Evolutionary conservation across 345 rosid species (phyloP).

Genomic region (Populus ilicifolia): DNA sequence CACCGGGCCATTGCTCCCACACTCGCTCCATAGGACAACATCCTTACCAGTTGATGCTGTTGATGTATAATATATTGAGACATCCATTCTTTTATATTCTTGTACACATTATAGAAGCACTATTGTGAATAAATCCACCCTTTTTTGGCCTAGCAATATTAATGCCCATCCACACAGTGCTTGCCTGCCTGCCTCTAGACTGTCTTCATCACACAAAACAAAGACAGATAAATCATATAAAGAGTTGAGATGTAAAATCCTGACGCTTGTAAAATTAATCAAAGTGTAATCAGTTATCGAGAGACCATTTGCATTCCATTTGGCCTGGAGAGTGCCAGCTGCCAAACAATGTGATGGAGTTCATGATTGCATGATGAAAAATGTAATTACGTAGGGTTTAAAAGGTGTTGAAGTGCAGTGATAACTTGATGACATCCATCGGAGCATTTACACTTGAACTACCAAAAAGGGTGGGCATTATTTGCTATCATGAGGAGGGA

Average conservation of each 20-base stretch:
- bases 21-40: slow-evolving; percentile 53
- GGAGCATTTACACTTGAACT: not conserved
- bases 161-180: slow-evolving; percentile 2
- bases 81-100: slow-evolving; percentile 33
- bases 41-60: slow-evolving; percentile 74
- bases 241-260: not conserved
- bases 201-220: not conserved
- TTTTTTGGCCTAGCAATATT: not conserved
- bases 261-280: not conserved
- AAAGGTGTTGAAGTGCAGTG: not conserved
- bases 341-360: not conserved
- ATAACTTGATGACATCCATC: not conserved
- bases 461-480: not conserved
- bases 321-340: not conserved
- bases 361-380: not conserved
- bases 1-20: slow-evolving; percentile 39
- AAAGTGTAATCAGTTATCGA: not conserved
- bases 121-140: slow-evolving; percentile 19
- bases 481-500: not conserved
- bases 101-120: slow-evolving; percentile 26
- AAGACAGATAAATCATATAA: not conserved
- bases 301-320: not conserved
- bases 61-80: slow-evolving; percentile 33
- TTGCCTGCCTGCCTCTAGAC: not conserved
- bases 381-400: not conserved